Percentiles rank a stretch among this genome's conserved stretches.
Evolutionary conservation across 192 early-diverging fungal species (phyloP).

Genomic region (Coemansia sp.): DNA sequence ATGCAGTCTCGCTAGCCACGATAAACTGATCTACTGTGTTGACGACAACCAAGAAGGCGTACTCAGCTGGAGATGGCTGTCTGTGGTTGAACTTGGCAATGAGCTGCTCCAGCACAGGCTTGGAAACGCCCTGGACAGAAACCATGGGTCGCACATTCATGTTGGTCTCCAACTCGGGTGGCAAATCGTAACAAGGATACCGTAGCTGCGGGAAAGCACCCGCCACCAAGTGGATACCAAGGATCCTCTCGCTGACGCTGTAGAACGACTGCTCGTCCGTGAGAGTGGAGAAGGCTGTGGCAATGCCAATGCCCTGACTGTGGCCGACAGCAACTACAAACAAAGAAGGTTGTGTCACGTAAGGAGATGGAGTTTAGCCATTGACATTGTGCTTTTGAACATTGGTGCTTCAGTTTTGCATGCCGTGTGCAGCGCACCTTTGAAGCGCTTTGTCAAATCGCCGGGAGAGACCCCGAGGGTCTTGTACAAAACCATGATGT

Average conservation of each 20-base stretch:
- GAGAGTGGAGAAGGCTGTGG: constrained; percentile 78
- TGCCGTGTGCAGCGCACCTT: constrained; percentile 16
- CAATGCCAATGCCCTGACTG: constrained; percentile 85
- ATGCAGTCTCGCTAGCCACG: constrained; percentile 12
- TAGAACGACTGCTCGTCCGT: constrained; percentile 77
- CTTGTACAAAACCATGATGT: constrained; percentile 67
- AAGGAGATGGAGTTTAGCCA: background rate
- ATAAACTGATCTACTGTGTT: constrained; percentile 23
- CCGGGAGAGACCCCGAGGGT: constrained; percentile 61
- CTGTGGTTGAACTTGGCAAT: constrained; percentile 17
- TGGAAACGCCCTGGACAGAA: constrained; percentile 15
- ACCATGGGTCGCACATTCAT: constrained; percentile 9
- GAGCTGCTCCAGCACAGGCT: background rate
- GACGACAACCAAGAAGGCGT: constrained; percentile 19
- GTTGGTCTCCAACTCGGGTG: too few relatives aligned
- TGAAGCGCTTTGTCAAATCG: constrained; percentile 22
- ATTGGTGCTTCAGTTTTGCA: background rate
- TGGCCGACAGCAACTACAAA: constrained; percentile 68
- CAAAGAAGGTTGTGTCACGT: background rate
- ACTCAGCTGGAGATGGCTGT: background rate
- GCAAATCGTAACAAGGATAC: constrained; percentile 13
- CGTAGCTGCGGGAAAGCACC: constrained; percentile 76
- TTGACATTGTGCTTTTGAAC: background rate
- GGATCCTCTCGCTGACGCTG: constrained; percentile 70
- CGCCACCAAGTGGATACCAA: constrained; percentile 78